Percentiles rank a stretch among this genome's conserved stretches.
Evolutionary conservation across 2,329 filamentous ascomycete genomes (phyloP).

Genomic region (Phoma sp.): DNA sequence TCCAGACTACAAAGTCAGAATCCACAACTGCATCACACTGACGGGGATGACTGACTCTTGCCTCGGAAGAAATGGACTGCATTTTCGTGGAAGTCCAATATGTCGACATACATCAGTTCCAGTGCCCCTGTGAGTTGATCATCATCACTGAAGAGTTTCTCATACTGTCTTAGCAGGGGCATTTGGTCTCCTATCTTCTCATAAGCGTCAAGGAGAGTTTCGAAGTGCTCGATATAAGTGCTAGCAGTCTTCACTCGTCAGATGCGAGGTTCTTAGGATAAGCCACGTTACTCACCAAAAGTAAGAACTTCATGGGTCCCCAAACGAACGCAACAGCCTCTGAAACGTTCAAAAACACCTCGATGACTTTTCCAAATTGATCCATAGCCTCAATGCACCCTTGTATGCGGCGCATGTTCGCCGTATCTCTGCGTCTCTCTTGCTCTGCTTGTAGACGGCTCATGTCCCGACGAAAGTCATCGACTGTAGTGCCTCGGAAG

Average conservation of each 20-base stretch:
- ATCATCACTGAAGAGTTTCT: constrained; percentile 37
- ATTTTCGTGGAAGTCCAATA: constrained; percentile 49
- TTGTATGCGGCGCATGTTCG: constrained; percentile 25
- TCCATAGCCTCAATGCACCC: constrained; percentile 45
- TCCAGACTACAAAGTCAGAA: constrained; percentile 21
- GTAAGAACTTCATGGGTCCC: constrained; percentile 49
- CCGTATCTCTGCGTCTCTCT: constrained; percentile 19
- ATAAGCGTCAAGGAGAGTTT: constrained; percentile 49
- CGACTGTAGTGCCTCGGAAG: constrained; percentile 27
- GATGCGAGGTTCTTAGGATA: neutral
- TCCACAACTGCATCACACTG: constrained; percentile 5
- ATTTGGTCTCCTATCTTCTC: constrained; percentile 49
- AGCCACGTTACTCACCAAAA: constrained; percentile 29
- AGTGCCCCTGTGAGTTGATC: constrained; percentile 42
- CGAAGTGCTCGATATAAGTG: constrained; percentile 44
- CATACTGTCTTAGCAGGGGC: constrained; percentile 45
- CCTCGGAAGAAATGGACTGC: constrained; percentile 39
- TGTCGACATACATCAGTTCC: constrained; percentile 47
- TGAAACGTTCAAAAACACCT: constrained; percentile 45
- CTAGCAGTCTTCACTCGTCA: constrained; percentile 31
- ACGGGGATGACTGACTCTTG: constrained; percentile 17
- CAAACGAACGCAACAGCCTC: constrained; percentile 43
- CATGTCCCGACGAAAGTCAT: constrained; percentile 20
- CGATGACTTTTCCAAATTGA: constrained; percentile 46
- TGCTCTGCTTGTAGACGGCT: constrained; percentile 24